These are phyloP conservation scores for Mycogone perniciosa DNA, from an alignment of 2,329 filamentous ascomycete species.

Conservation along the genomic window DNA sequence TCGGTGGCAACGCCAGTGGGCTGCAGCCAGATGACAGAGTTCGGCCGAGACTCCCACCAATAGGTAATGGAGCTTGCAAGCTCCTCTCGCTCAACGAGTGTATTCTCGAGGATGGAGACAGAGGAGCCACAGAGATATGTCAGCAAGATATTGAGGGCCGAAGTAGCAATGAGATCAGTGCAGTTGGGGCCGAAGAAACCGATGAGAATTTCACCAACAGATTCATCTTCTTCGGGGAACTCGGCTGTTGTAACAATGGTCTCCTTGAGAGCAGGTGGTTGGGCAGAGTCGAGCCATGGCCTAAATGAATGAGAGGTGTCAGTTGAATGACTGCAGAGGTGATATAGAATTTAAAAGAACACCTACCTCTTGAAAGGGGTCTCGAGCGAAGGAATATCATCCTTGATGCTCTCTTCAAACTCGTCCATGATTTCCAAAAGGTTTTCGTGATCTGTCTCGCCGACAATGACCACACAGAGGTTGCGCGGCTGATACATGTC, in stretches of 20 bases:
- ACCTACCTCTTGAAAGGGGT: slow-evolving; percentile 61
- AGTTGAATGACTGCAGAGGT: not conserved
- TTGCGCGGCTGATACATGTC: slow-evolving; percentile 99
- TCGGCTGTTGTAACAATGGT: slow-evolving; percentile 73
- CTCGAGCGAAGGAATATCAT: slow-evolving; percentile 69
- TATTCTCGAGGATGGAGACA: slow-evolving; percentile 84
- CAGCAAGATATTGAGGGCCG: slow-evolving; percentile 72
- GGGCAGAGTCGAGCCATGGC: slow-evolving; percentile 86
- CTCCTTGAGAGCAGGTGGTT: slow-evolving; percentile 64
- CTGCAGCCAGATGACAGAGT: slow-evolving; percentile 78
- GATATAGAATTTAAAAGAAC: slow-evolving; percentile 16
- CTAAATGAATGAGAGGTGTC: slow-evolving; percentile 11
- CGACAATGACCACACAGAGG: slow-evolving; percentile 83
- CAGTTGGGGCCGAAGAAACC: slow-evolving; percentile 82
- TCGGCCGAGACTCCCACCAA: slow-evolving; percentile 71
- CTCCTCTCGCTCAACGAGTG: slow-evolving; percentile 87
- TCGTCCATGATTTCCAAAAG: slow-evolving; percentile 75
- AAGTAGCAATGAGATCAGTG: slow-evolving; percentile 59
- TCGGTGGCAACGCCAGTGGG: slow-evolving; percentile 82
- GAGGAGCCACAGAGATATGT: slow-evolving; percentile 90
- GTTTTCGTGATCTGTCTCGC: slow-evolving; percentile 77
- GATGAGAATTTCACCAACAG: slow-evolving; percentile 79
- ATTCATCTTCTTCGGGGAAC: slow-evolving; percentile 96
- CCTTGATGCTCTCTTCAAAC: slow-evolving; percentile 81
- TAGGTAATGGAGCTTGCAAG: slow-evolving; percentile 81